Evolutionary conservation across 2,329 filamentous ascomycete genomes (phyloP).

Genomic region (Herpotrichia juniperi): DNA sequence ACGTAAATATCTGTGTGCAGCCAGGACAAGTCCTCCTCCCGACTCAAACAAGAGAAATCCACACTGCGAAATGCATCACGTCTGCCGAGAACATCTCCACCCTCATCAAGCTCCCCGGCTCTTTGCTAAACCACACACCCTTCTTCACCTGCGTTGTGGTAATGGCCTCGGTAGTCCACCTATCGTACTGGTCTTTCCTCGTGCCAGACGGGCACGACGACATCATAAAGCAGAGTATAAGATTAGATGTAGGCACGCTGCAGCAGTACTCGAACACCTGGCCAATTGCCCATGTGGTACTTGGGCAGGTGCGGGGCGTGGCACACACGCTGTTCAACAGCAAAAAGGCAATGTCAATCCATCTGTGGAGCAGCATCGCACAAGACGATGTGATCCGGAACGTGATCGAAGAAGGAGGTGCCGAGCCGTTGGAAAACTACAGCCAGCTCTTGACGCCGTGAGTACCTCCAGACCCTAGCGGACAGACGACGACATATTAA

Average conservation of each 20-base stretch:
- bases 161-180: conserved; percentile 47
- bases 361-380: conserved; percentile 44
- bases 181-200: conserved; percentile 73
- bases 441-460: conserved; percentile 43
- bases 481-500: no score
- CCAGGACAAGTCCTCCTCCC: conserved; percentile 59
- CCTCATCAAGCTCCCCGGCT: conserved; percentile 74
- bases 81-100: conserved; percentile 79
- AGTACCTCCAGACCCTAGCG: conserved; percentile 14
- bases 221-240: conserved; percentile 74
- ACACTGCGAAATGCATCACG: conserved; percentile 80
- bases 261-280: conserved; percentile 72
- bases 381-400: conserved; percentile 41
- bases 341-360: conserved; percentile 49
- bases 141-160: conserved; percentile 50
- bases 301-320: conserved; percentile 76
- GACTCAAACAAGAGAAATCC: conserved; percentile 60
- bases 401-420: conserved; percentile 40
- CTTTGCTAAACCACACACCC: conserved; percentile 70
- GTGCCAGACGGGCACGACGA: conserved; percentile 62
- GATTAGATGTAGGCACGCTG: conserved; percentile 78
- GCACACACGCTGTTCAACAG: conserved; percentile 72
- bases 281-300: conserved; percentile 72
- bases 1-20: conserved; percentile 68
- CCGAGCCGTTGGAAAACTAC: conserved; percentile 41